Conservation (phyloP, 257 asterid species). For the Cruciata laevipes region DNA sequence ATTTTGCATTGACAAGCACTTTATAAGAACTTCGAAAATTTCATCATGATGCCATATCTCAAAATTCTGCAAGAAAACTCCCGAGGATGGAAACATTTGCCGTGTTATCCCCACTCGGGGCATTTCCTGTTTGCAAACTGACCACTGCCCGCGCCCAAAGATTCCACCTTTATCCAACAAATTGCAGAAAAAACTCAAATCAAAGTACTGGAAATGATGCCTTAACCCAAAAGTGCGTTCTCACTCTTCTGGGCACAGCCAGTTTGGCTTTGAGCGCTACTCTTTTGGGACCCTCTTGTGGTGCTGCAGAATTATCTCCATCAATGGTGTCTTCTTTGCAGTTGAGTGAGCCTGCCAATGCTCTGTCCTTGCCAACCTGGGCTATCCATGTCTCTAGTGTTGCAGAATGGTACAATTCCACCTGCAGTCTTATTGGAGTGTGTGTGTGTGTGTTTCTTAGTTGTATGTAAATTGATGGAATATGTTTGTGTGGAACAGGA, state of each 20-base stretch:
- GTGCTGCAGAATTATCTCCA: constrained; percentile 39
- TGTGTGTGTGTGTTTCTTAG: background rate
- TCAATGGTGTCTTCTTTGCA: constrained; percentile 27
- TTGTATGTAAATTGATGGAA: background rate
- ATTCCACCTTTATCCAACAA: constrained; percentile 16
- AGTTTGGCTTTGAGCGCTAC: constrained; percentile 42
- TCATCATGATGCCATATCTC: background rate
- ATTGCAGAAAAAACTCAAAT: constrained; percentile 18
- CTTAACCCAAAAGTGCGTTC: constrained; percentile 22
- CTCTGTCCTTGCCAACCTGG: constrained; percentile 96
- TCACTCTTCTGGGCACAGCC: constrained; percentile 48
- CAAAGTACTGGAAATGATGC: constrained; percentile 14
- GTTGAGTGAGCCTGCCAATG: constrained; percentile 75
- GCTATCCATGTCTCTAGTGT: constrained; percentile 91
- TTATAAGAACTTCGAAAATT: too few species aligned
- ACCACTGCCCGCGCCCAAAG: constrained; percentile 21
- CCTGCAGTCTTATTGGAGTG: background rate
- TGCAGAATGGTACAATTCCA: constrained; percentile 64
- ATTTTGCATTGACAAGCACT: background rate
- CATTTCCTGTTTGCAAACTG: constrained; percentile 21
- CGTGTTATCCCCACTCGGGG: constrained; percentile 22
- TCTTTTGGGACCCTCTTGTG: constrained; percentile 43
- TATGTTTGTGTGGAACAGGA: constrained; percentile 38
- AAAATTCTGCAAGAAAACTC: background rate
- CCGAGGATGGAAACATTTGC: constrained; percentile 30